Conservation (phyloP, 371 early-diverging fungal species). For the Mucor saturninus region DNA sequence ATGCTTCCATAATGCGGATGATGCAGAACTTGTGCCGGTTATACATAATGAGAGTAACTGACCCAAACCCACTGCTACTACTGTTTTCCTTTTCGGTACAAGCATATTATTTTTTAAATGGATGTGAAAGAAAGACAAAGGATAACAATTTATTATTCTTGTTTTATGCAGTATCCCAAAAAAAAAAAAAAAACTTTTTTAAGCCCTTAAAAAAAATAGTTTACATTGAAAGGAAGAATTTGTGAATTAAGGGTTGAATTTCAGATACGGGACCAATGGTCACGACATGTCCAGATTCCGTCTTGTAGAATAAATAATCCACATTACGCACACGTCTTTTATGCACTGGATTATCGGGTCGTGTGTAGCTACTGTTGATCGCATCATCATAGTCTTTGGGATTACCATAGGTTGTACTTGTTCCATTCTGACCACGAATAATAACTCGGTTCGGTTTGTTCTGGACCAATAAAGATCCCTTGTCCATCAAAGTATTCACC, state of each 20-base stretch:
- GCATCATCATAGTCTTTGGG: slow-evolving; percentile 32
- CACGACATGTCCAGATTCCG: neutral
- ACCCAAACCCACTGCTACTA: slow-evolving; percentile 30
- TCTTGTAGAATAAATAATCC: slow-evolving; percentile 20
- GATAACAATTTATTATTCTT: too few species aligned
- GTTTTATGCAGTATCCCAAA: neutral
- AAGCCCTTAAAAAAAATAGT: neutral
- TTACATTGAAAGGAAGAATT: slow-evolving; percentile 13
- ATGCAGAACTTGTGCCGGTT: slow-evolving; percentile 47
- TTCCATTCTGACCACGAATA: slow-evolving; percentile 5
- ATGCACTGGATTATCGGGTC: slow-evolving; percentile 8
- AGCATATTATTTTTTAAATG: neutral
- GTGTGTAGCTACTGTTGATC: neutral
- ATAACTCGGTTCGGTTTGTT: slow-evolving; percentile 24
- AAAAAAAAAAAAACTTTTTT: neutral
- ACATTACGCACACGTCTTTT: slow-evolving; percentile 5
- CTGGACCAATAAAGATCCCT: slow-evolving; percentile 6
- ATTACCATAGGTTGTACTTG: slow-evolving; percentile 9
- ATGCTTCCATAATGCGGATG: slow-evolving; percentile 49
- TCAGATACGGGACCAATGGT: slow-evolving; percentile 21
- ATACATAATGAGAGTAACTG: slow-evolving; percentile 51
- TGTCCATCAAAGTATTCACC: slow-evolving; percentile 1
- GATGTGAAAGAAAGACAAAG: neutral
- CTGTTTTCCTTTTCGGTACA: slow-evolving; percentile 1
- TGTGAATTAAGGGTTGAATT: slow-evolving; percentile 22